These are phyloP conservation scores for Phytophthora multivora DNA, from an alignment of 352 stramenopile species.

Conservation along the genomic window DNA sequence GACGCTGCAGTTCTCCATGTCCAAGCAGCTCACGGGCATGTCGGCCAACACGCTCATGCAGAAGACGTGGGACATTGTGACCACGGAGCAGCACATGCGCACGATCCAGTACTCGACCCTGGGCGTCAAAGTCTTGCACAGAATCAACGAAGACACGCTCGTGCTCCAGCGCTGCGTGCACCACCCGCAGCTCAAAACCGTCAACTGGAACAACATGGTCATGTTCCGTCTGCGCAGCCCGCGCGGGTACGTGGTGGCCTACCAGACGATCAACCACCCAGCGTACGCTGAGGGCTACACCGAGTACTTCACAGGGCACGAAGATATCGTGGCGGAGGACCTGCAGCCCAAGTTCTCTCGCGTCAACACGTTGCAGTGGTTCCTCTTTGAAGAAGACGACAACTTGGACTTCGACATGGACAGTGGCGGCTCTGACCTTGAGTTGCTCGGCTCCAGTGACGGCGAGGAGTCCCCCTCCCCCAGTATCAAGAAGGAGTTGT, in stretches of 20 bases:
- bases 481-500: slow-evolving; percentile 12
- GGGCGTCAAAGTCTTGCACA: slow-evolving; percentile 50
- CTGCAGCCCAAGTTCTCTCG: slow-evolving; percentile 44
- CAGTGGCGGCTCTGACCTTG: slow-evolving; percentile 41
- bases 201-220: slow-evolving; percentile 61
- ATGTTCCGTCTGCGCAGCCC: slow-evolving; percentile 52
- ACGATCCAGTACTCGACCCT: slow-evolving; percentile 60
- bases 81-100: slow-evolving; percentile 53
- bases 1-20: slow-evolving; percentile 52
- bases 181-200: slow-evolving; percentile 49
- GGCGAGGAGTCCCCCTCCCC: slow-evolving; percentile 25
- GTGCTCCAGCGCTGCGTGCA: slow-evolving; percentile 53
- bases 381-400: slow-evolving; percentile 36
- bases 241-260: slow-evolving; percentile 51
- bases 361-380: slow-evolving; percentile 58
- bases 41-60: slow-evolving; percentile 44
- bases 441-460: slow-evolving; percentile 39
- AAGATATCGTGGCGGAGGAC: slow-evolving; percentile 31
- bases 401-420: slow-evolving; percentile 47
- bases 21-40: slow-evolving; percentile 37
- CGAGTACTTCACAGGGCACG: slow-evolving; percentile 39
- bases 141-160: slow-evolving; percentile 54
- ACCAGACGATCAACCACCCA: slow-evolving; percentile 50
- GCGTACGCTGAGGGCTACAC: slow-evolving; percentile 38
- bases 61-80: slow-evolving; percentile 58